Base-by-base conservation (phyloP, 169 alveolate genomes). In the Besnoitia besnoiti region DNA sequence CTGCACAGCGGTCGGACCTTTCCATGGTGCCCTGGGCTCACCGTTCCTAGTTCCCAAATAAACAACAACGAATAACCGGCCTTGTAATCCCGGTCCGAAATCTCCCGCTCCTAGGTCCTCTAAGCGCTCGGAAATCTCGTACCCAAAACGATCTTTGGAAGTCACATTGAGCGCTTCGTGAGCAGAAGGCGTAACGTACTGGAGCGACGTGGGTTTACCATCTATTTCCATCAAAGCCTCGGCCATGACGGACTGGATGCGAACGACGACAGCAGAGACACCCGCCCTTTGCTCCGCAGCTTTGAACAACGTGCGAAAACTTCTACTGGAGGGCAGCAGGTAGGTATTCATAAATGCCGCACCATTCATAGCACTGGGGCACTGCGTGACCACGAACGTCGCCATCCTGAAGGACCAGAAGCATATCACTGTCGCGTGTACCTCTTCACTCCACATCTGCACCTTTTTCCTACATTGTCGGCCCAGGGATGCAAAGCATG, bases 231-330 rank as follows among this genome's bases (percentile, higher is more conserved):
- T 73, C 87, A 51, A 77, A 3, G 87, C 49, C 87, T 77, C 87
- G 16, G 47, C 87, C 87, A 77, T 77, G 21, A 77, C 87, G 10
- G 87, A 42, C 87, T 77, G 59, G 30, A 77, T 42, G 19, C 55
- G 50, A 16, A 77, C 47, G 55, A 77, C 87, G 2, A 77, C 55
- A 24, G 37, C 87, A 21, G 59, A 77, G 40, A 35, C 59, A 40
- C 39, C 19, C 7, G 87, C 59, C 14, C n/a, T 42, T 0, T 37
- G 61, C 12, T 21, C 49, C 40, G 40, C 10, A 39, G 55, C 59
- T 19, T 37, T 12, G 14, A 77, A 21, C 33, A 77, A 12, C n/a
- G 10, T 35, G n/a, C n/a, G 87, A 2, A 42, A 27, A 35, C 40
- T 77, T 5, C 40, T 16, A 5, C 12, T 27, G 16, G 61, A 42